Conservation (phyloP, 345 rosid genomes). For the Alliaria petiolata region DNA sequence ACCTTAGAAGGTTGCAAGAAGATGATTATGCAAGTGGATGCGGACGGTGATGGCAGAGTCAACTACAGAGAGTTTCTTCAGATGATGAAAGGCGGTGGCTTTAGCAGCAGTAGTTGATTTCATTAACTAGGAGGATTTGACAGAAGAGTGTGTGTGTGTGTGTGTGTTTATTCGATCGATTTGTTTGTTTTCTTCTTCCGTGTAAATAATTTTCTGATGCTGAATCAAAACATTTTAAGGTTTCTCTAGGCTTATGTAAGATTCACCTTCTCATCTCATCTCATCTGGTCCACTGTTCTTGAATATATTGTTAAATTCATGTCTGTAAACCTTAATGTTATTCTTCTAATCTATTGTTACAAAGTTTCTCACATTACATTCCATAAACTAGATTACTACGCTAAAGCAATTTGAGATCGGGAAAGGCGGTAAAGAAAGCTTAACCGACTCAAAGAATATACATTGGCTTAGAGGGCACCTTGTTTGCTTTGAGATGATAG, state of each 20-base stretch:
- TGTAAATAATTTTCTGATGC: slow-evolving; percentile 20
- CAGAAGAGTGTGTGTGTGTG: slow-evolving; percentile 1
- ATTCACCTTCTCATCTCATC: not conserved
- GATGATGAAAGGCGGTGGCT: slow-evolving; percentile 36
- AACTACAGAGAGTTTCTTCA: slow-evolving; percentile 35
- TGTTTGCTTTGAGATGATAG: slow-evolving; percentile 39
- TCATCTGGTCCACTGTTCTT: slow-evolving; percentile 4
- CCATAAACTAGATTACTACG: not conserved
- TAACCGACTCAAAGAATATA: not conserved
- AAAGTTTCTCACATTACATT: not conserved
- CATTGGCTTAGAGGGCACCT: slow-evolving; percentile 2
- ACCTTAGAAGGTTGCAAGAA: slow-evolving; percentile 30
- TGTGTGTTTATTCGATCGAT: slow-evolving; percentile 21
- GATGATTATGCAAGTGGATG: slow-evolving; percentile 39
- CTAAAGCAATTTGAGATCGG: not conserved
- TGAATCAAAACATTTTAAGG: slow-evolving; percentile 11
- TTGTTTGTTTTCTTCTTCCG: slow-evolving; percentile 16
- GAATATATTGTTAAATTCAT: slow-evolving; percentile 9
- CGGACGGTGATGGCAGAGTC: slow-evolving; percentile 37
- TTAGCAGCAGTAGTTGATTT: slow-evolving; percentile 25
- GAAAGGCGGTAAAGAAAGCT: slow-evolving; percentile 2
- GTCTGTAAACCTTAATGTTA: not conserved
- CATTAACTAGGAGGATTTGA: not conserved
- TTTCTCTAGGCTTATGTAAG: slow-evolving; percentile 10
- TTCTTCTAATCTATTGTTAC: slow-evolving; percentile 6